Conservation (phyloP, 2,329 filamentous ascomycete species). For the Raffaelea albimanens region DNA sequence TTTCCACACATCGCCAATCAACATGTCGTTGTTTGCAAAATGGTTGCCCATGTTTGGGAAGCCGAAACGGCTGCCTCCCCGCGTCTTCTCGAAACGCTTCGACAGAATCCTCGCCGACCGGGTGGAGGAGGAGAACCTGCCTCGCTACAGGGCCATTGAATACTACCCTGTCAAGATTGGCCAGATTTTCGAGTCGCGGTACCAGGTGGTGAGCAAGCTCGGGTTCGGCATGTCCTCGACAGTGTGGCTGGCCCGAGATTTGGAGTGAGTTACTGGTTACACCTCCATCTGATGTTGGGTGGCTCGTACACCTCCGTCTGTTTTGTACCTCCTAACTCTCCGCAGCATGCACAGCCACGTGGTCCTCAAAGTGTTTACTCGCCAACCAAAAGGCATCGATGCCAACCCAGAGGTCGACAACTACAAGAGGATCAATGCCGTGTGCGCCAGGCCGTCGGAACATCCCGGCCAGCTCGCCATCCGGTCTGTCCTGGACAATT, state of each 20-base stretch:
- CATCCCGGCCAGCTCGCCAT: background rate
- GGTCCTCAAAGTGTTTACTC: conserved; percentile 14
- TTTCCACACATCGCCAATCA: too few species aligned
- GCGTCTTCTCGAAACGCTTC: background rate
- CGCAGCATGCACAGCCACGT: conserved; percentile 5
- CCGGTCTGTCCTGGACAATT: background rate
- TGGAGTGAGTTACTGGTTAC: too few species aligned
- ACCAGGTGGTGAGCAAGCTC: conserved; percentile 29
- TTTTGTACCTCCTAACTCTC: too few species aligned
- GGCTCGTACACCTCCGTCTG: too few species aligned
- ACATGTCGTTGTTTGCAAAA: background rate
- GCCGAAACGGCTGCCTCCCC: background rate
- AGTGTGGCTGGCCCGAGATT: conserved; percentile 3
- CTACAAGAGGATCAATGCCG: background rate
- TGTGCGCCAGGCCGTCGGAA: background rate
- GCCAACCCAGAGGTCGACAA: conserved; percentile 9
- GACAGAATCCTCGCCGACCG: background rate
- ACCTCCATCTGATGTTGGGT: too few species aligned
- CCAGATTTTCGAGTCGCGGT: conserved; percentile 18
- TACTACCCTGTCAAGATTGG: conserved; percentile 17
- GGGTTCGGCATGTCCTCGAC: conserved; percentile 25
- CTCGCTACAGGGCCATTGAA: background rate
- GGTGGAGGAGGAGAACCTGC: background rate
- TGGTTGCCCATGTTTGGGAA: background rate
- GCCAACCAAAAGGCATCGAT: background rate